Evolutionary conservation across 2,329 filamentous ascomycete genomes (phyloP), one percentile per base, ranked within the genome.

Genomic region (Paracoccidioides brasiliensis): DNA sequence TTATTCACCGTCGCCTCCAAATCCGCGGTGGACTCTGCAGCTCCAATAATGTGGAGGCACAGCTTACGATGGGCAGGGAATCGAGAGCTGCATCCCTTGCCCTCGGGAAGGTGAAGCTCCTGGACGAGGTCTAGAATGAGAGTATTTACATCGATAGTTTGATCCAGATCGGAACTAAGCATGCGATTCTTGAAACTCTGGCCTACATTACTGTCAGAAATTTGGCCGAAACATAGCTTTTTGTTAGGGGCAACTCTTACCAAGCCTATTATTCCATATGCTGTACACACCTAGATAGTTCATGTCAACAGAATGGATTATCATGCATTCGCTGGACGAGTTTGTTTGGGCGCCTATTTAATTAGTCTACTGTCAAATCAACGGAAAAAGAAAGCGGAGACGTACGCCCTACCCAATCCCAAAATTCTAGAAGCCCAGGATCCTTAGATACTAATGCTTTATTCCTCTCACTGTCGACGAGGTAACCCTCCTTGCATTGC

Each of bases 281-380:
- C 74, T 76, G 58, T 73, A 74, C 9, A 85, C 74, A 2, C 82
- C 82, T 22, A 84, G 65, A 62, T 80, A 84, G 61, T 79, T 82
- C 53, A 84, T 66, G 62, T 84, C 82, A 14, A 83, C 67, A 1
- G 73, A 72, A 50, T 78, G 75, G 30, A 76, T 71, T 9, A 80
- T 72, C 78, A 84, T 82, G 6, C 75, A 76, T 37, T 76, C 71
- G 37, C 74, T 70, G 44, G 71, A 61, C 41, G 73, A 72, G 50
- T 71, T 67, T 12, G 59, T 60, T 32, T 67, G 68, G 37, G 74
- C 69, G 51, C 68, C 72, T 74, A 57, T 10, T n/a, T 22, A n/a
- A 53, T 6, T 65, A 52, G 63, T 61, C 46, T 58, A 30, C 22
- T 22, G 22, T 22, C 46, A 1, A 12, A 15, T 22, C 9, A 40